phyloP scores from a whole-genome alignment of 371 early-diverging fungal genomes.

The Nematocida parisii region DNA sequence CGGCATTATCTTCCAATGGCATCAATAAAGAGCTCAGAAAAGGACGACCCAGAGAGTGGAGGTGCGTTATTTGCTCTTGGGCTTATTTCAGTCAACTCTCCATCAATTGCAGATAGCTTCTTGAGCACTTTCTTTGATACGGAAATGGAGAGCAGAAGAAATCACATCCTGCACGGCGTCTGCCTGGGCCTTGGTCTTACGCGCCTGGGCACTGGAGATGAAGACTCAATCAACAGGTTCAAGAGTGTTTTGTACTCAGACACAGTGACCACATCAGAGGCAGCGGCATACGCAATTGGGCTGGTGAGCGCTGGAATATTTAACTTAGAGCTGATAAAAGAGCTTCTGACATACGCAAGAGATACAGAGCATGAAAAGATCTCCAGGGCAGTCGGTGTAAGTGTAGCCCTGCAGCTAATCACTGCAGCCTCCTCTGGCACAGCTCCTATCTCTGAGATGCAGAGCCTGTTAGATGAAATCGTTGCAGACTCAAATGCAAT shows the following conservation, averaged over 20 bases:
- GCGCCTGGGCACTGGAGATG: slow-evolving; percentile 73
- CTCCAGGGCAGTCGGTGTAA: slow-evolving; percentile 42
- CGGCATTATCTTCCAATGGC: slow-evolving; percentile 61
- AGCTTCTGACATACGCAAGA: slow-evolving; percentile 44
- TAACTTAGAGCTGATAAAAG: background rate
- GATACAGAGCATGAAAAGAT: slow-evolving; percentile 58
- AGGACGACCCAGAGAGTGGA: slow-evolving; percentile 75
- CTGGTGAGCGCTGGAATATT: slow-evolving; percentile 81
- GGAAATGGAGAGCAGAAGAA: slow-evolving; percentile 66
- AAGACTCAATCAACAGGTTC: slow-evolving; percentile 70
- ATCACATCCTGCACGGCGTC: slow-evolving; percentile 89
- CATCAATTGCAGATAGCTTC: slow-evolving; percentile 46
- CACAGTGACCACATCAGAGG: slow-evolving; percentile 87
- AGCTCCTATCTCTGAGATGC: background rate
- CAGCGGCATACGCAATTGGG: slow-evolving; percentile 91
- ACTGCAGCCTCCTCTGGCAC: slow-evolving; percentile 4
- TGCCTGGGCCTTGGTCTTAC: slow-evolving; percentile 82
- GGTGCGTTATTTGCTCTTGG: slow-evolving; percentile 94
- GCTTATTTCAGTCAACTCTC: slow-evolving; percentile 75
- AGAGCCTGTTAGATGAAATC: slow-evolving; percentile 27
- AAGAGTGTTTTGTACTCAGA: slow-evolving; percentile 73
- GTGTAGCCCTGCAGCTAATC: slow-evolving; percentile 32
- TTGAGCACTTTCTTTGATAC: slow-evolving; percentile 47
- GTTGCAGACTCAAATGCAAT: slow-evolving; percentile 84
- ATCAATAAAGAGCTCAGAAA: slow-evolving; percentile 71